These are phyloP conservation scores for Hippophae rhamnoides DNA, from an alignment of 306 rosid genomes.

Conservation along the genomic window DNA sequence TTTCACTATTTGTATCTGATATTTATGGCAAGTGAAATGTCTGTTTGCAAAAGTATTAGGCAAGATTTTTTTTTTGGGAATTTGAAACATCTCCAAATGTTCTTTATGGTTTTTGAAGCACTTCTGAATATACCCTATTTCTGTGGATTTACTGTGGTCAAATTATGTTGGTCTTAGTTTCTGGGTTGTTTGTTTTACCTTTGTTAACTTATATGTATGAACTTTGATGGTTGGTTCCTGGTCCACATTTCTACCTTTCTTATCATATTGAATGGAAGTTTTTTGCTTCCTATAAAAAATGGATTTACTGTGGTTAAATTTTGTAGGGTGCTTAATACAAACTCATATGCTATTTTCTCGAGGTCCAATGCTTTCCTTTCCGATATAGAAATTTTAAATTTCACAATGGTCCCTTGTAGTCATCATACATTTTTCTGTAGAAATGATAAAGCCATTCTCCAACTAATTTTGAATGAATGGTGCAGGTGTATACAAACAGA, in stretches of 20 bases:
- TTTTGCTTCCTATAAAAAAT: background rate
- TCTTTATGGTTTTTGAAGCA: no score
- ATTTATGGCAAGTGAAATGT: no score
- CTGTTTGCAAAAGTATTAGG: no score
- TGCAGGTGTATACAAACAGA: slow-evolving; percentile 22
- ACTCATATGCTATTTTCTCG: background rate
- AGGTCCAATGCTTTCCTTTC: background rate
- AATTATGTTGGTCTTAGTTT: no score
- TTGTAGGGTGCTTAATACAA: background rate
- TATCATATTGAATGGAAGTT: background rate
- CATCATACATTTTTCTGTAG: background rate
- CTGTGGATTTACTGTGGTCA: no score
- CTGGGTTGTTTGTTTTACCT: background rate
- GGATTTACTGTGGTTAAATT: background rate
- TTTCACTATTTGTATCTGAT: no score
- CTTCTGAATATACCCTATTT: no score
- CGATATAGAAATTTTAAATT: background rate
- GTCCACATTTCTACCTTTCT: background rate
- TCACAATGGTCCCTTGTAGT: background rate
- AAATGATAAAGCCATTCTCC: background rate
- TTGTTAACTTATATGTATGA: background rate
- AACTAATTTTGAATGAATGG: slow-evolving; percentile 16
- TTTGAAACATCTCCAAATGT: no score
- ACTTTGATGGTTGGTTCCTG: background rate
- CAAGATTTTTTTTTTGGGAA: no score